These are phyloP conservation scores for Starmerella asiatica DNA, from an alignment of 805 yeast species.

Conservation along the genomic window DNA sequence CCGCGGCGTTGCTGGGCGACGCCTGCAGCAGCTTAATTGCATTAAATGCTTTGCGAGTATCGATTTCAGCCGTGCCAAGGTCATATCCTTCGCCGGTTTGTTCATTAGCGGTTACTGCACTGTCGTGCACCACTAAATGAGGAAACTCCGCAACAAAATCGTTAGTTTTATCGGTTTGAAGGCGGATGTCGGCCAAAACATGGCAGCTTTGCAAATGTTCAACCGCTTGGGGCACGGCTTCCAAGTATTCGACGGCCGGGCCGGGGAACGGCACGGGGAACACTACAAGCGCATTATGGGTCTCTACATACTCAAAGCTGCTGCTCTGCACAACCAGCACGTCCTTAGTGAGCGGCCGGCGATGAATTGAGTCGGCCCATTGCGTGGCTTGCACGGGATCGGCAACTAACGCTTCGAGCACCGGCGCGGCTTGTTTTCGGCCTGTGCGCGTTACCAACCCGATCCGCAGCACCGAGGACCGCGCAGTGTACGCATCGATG, in stretches of 20 bases:
- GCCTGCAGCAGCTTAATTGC: constrained; percentile 21
- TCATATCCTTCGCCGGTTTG: constrained; percentile 5
- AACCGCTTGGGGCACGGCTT: constrained; percentile 22
- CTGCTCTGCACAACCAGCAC: constrained; percentile 22
- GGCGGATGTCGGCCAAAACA: constrained; percentile 19
- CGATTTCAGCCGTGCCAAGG: constrained; percentile 6
- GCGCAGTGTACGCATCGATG: constrained; percentile 15
- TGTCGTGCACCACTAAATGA: not conserved
- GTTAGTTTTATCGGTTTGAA: not conserved
- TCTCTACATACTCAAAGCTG: constrained; percentile 23
- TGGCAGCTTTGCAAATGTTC: constrained; percentile 24
- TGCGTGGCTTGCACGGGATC: constrained; percentile 27
- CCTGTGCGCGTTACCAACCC: constrained; percentile 23
- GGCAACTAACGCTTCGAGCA: constrained; percentile 24
- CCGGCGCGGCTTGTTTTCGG: constrained; percentile 18
- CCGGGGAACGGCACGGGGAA: constrained; percentile 21
- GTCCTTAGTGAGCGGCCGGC: constrained; percentile 26
- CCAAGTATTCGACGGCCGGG: constrained; percentile 23
- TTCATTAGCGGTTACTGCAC: not conserved
- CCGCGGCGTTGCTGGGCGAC: constrained; percentile 22
- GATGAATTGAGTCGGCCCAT: constrained; percentile 23
- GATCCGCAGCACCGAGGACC: constrained; percentile 20
- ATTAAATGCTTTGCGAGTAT: constrained; percentile 17
- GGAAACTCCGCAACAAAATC: not conserved
- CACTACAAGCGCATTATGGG: constrained; percentile 26